Conservation (phyloP, 768 basidiomycete genomes). For the Leucosporidium scottii region DNA sequence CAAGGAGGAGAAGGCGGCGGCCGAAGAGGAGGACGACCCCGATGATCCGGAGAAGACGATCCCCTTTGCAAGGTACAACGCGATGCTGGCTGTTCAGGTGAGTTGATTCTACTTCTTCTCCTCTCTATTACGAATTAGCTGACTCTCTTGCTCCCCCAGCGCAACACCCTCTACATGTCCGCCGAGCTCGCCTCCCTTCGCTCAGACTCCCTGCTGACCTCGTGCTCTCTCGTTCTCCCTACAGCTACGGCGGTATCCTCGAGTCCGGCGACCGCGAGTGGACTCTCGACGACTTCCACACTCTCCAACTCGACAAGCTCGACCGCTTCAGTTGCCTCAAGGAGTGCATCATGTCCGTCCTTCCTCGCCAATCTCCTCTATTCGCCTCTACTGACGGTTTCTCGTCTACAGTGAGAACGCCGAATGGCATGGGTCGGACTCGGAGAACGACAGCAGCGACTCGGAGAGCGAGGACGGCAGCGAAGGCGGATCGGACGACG, state of each 20-base stretch:
- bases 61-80: constrained; percentile 72
- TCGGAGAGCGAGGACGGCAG: constrained; percentile 37
- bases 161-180: constrained; percentile 78
- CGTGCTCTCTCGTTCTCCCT: no score
- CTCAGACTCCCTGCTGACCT: no score
- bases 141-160: constrained; percentile 39
- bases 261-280: constrained; percentile 76
- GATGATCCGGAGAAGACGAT: constrained; percentile 60
- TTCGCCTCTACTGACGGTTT: background rate
- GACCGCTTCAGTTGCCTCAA: constrained; percentile 69
- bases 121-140: no score
- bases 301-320: constrained; percentile 73
- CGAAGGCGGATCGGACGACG: constrained; percentile 53
- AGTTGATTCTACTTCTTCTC: no score
- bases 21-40: constrained; percentile 48
- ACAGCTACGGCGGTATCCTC: constrained; percentile 75
- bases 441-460: constrained; percentile 49
- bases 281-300: constrained; percentile 81
- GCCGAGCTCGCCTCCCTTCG: constrained; percentile 38
- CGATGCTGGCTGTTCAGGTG: constrained; percentile 66
- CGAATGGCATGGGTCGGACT: constrained; percentile 45
- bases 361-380: background rate
- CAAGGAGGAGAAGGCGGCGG: constrained; percentile 37
- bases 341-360: constrained; percentile 59
- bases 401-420: constrained; percentile 45